Base-by-base conservation (phyloP, 805 yeast genomes). In the Wickerhamomyces canadensis region DNA sequence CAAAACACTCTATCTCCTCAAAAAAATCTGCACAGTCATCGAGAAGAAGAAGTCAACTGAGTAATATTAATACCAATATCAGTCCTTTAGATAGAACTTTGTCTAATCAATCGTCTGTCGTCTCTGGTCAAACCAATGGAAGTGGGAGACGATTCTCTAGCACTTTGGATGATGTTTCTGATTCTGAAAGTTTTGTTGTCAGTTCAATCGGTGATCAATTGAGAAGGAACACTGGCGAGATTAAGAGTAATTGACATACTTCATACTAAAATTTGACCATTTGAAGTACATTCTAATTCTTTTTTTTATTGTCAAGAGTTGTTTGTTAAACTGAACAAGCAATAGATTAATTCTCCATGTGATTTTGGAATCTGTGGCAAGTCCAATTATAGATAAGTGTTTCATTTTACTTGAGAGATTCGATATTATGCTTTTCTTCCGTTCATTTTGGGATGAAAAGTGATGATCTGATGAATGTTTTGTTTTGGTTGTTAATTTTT, bases 201-300 rank as follows among this genome's bases (percentile, higher is more conserved):
- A 48, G 50, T 21, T 54, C 57, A n/a, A 54, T 60, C 31, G 64
- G 65, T 22, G 66, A 57, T 14, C 49, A 56, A 7, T 34, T 59
- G 34, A 54, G 61, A 48, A 58, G 50, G 37, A 52, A 58, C 26
- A 51, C 47, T 13, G 56, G 60, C 17, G 62, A 55, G 34, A 52
- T 57, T 18, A 35, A 42, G 19, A 39, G 41, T 16, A 42, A 42
- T 22, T 42, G 25, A 34, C n/a, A n/a, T n/a, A n/a, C n/a, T n/a
- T n/a, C n/a, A n/a, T n/a, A n/a, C n/a, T n/a, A n/a, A n/a, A n/a
- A n/a, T n/a, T n/a, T n/a, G n/a, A n/a, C n/a, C n/a, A n/a, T n/a
- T n/a, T n/a, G n/a, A n/a, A n/a, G n/a, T n/a, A n/a, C n/a, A n/a
- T n/a, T n/a, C n/a, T n/a, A n/a, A n/a, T n/a, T n/a, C n/a, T n/a